Percentiles rank a stretch among this genome's conserved stretches.
These are phyloP conservation scores for Knoxdaviesia proteae DNA, from an alignment of 2,329 filamentous ascomycete genomes.

Conservation along the genomic window DNA sequence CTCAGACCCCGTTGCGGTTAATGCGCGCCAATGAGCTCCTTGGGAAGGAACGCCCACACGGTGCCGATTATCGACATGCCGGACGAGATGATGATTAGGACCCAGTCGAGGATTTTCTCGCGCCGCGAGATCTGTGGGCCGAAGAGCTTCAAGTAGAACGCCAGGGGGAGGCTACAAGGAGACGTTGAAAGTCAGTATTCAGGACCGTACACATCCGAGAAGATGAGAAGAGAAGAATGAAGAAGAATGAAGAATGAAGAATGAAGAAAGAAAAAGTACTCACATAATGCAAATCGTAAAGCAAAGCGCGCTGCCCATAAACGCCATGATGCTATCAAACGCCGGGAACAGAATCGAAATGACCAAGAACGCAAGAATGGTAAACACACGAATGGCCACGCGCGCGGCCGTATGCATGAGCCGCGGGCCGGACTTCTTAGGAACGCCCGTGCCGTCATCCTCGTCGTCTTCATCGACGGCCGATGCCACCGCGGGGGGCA, in stretches of 20 bases:
- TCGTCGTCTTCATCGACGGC: too few relatives aligned
- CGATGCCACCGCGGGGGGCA: slow-evolving; percentile 13
- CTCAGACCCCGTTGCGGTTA: slow-evolving; percentile 5
- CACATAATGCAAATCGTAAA: slow-evolving; percentile 82
- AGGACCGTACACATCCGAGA: background rate
- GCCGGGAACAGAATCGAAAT: slow-evolving; percentile 52
- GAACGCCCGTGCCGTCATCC: slow-evolving; percentile 18
- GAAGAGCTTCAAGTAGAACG: slow-evolving; percentile 83
- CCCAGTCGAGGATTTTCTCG: slow-evolving; percentile 48
- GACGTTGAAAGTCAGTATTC: background rate
- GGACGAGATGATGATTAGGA: slow-evolving; percentile 47
- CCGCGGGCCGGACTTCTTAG: slow-evolving; percentile 18
- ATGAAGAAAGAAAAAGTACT: slow-evolving; percentile 8
- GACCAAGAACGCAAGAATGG: slow-evolving; percentile 50
- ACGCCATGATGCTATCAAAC: slow-evolving; percentile 79
- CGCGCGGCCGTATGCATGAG: slow-evolving; percentile 19
- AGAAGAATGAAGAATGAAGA: background rate
- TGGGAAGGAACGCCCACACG: slow-evolving; percentile 72
- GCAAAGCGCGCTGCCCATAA: slow-evolving; percentile 76
- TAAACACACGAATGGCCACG: slow-evolving; percentile 39
- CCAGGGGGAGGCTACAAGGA: slow-evolving; percentile 40
- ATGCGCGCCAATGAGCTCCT: slow-evolving; percentile 42
- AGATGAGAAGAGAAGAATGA: background rate
- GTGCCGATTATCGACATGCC: slow-evolving; percentile 59
- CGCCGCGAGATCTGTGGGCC: slow-evolving; percentile 41